Conservation (phyloP, 257 asterid species). For the Capsicum rhomboideum region DNA sequence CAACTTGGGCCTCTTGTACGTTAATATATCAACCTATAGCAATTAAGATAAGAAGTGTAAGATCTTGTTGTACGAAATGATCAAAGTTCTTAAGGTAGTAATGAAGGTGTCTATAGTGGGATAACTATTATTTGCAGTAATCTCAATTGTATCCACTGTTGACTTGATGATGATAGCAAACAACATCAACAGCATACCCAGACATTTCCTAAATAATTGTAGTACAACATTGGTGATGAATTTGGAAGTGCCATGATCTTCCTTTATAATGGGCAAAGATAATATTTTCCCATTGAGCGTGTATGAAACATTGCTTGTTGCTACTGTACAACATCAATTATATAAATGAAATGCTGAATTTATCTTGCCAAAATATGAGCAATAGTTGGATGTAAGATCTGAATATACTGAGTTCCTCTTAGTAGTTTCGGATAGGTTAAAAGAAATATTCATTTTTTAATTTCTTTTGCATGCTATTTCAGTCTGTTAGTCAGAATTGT, state of each 20-base stretch:
- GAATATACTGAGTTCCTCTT: neutral
- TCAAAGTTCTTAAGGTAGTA: neutral
- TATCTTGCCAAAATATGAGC: neutral
- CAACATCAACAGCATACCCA: too few species aligned
- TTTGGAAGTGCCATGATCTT: too few species aligned
- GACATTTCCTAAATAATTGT: too few species aligned
- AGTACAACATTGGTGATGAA: too few species aligned
- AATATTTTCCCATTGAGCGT: too few species aligned
- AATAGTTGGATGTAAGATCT: neutral
- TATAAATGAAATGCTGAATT: neutral
- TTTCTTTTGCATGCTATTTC: neutral
- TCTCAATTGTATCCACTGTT: neutral
- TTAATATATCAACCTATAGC: neutral
- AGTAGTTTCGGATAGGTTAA: neutral
- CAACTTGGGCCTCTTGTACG: neutral
- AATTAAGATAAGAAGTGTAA: neutral
- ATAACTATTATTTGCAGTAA: neutral
- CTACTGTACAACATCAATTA: neutral
- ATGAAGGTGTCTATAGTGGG: neutral
- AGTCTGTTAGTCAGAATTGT: neutral
- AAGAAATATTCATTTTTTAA: neutral
- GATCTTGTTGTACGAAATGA: neutral
- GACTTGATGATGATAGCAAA: neutral
- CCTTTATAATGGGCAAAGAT: too few species aligned
- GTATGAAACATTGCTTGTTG: too few species aligned